phyloP scores from a whole-genome alignment of 2,329 filamentous ascomycete genomes.

The Cladosporium sp. region DNA sequence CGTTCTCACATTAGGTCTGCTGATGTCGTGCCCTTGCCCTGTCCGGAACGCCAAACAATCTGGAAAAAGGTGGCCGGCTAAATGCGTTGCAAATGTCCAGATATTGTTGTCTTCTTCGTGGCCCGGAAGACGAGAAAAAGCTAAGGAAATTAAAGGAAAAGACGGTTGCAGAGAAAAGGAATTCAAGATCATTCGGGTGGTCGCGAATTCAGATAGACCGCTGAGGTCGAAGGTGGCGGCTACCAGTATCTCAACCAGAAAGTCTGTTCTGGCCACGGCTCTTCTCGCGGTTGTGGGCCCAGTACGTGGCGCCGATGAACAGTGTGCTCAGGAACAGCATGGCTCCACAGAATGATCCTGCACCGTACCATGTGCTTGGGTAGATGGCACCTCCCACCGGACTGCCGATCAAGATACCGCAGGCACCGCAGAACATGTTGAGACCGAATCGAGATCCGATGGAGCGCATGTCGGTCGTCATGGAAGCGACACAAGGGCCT shows the following conservation, averaged over 20 bases:
- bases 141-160: neutral
- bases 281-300: conserved; percentile 9
- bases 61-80: too few relatives aligned
- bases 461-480: conserved; percentile 30
- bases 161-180: neutral
- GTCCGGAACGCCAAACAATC: neutral
- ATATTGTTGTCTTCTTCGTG: too few relatives aligned
- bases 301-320: conserved; percentile 22
- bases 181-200: neutral
- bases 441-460: conserved; percentile 33
- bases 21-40: neutral
- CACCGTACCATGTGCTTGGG: conserved; percentile 26
- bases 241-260: neutral
- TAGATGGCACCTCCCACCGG: conserved; percentile 33
- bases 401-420: conserved; percentile 32
- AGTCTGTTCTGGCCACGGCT: conserved; percentile 4
- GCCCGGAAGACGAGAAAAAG: too few relatives aligned
- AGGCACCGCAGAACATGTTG: conserved; percentile 31
- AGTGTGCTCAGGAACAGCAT: conserved; percentile 23
- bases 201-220: neutral
- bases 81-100: too few relatives aligned
- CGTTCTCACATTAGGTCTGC: neutral
- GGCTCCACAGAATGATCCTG: conserved; percentile 30
- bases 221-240: neutral
- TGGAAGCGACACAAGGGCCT: conserved; percentile 29